These are phyloP conservation scores for Vigna mungo DNA, from an alignment of 306 rosid species.

Conservation along the genomic window DNA sequence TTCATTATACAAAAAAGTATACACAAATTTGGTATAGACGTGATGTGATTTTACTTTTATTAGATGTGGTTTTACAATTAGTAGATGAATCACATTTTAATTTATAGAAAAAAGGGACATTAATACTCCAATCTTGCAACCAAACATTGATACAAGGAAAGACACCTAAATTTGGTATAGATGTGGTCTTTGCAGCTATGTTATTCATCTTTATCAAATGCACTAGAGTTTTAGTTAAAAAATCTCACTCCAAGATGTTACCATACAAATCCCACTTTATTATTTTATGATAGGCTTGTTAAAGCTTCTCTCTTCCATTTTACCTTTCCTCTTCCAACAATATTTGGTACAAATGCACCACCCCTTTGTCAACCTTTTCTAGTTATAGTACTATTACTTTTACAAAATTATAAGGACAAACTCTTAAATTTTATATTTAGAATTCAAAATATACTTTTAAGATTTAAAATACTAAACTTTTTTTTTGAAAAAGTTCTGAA, in stretches of 20 bases:
- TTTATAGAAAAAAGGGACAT: not conserved
- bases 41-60: not conserved
- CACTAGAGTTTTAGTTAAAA: not conserved
- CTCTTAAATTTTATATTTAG: too few relatives aligned
- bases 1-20: not conserved
- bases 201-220: not conserved
- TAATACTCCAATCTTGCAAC: not conserved
- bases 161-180: conserved; percentile 36
- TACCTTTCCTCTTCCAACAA: conserved; percentile 12
- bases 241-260: conserved; percentile 23
- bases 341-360: not conserved
- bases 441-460: too few relatives aligned
- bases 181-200: not conserved
- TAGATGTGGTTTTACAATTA: not conserved
- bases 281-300: not conserved
- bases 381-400: not conserved
- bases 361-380: not conserved
- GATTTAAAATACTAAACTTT: too few relatives aligned
- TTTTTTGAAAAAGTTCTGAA: too few relatives aligned
- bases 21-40: not conserved
- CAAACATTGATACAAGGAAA: conserved; percentile 14
- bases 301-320: not conserved
- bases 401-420: too few relatives aligned
- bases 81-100: not conserved
- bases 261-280: not conserved